Evolutionary conservation across 73 alveolate species (phyloP).

Genomic region (Uronychia binucleata): DNA sequence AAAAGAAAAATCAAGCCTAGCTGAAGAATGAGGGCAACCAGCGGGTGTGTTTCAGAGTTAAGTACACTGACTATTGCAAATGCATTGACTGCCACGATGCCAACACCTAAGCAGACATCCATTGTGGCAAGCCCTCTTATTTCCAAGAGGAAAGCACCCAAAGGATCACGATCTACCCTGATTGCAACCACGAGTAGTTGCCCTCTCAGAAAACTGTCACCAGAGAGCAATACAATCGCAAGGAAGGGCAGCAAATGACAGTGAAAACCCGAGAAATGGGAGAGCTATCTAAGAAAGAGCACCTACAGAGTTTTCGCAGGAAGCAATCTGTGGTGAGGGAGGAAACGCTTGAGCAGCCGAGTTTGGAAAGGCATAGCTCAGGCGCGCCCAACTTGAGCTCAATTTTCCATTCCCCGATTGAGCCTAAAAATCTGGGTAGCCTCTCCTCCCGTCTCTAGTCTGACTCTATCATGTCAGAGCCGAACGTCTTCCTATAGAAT

Average conservation of each 20-base stretch:
- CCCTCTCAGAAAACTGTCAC: not conserved
- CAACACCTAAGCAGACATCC: not conserved
- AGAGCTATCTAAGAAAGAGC: not conserved
- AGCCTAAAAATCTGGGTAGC: not conserved
- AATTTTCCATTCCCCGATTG: not conserved
- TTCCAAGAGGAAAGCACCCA: not conserved
- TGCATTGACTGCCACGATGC: not conserved
- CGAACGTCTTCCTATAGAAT: not conserved
- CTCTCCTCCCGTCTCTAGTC: not conserved
- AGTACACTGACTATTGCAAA: constrained; percentile 1
- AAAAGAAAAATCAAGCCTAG: not conserved
- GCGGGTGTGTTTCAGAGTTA: not conserved
- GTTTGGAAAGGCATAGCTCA: not conserved
- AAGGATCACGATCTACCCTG: not conserved
- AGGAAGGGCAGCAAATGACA: not conserved
- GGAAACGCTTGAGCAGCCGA: no score
- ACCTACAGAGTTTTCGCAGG: no score
- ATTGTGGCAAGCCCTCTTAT: not conserved
- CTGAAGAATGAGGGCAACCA: not conserved
- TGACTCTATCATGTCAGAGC: not conserved
- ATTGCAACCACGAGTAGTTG: not conserved
- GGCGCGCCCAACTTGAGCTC: not conserved
- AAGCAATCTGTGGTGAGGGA: no score
- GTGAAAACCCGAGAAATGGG: not conserved
- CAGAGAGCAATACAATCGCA: not conserved